Evolutionary conservation across 805 yeast genomes (phyloP).

Genomic region (Lipomyces yamanashiensis): DNA sequence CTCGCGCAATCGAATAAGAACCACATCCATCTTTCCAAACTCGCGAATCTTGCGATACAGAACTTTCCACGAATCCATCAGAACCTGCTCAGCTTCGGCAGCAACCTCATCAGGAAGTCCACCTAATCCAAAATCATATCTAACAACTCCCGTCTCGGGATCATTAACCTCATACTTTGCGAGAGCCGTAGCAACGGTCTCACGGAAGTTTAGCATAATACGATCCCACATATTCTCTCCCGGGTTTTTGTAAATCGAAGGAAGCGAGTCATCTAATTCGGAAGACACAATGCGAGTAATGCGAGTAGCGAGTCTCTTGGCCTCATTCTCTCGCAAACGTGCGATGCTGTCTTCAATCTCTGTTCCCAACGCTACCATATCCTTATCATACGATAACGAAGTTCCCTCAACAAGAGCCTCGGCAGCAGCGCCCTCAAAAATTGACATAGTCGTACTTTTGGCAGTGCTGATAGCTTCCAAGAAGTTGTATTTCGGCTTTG

Average conservation of each 20-base stretch:
- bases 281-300: slow-evolving; percentile 16
- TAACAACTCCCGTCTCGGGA: slow-evolving; percentile 33
- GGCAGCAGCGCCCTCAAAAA: slow-evolving; percentile 46
- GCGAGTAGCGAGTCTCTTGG: slow-evolving; percentile 47
- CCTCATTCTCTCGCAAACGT: slow-evolving; percentile 49
- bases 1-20: slow-evolving; percentile 70
- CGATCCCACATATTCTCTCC: slow-evolving; percentile 63
- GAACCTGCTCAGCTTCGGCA: slow-evolving; percentile 51
- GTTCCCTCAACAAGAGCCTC: slow-evolving; percentile 46
- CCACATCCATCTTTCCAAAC: slow-evolving; percentile 66
- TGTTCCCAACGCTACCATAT: slow-evolving; percentile 45
- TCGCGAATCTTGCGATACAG: slow-evolving; percentile 65
- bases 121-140: slow-evolving; percentile 71
- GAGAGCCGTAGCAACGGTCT: slow-evolving; percentile 42
- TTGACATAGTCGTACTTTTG: slow-evolving; percentile 32
- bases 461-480: slow-evolving; percentile 42
- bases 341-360: slow-evolving; percentile 44
- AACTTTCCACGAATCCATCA: slow-evolving; percentile 65
- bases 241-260: slow-evolving; percentile 24
- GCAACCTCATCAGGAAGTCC: slow-evolving; percentile 49
- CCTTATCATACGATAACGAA: slow-evolving; percentile 45
- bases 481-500: slow-evolving; percentile 36
- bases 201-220: slow-evolving; percentile 47
- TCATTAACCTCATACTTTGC: slow-evolving; percentile 10
- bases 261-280: slow-evolving; percentile 33